Base-by-base conservation (phyloP, 2,329 filamentous ascomycete genomes). In the Hymenoscyphus albidus region DNA sequence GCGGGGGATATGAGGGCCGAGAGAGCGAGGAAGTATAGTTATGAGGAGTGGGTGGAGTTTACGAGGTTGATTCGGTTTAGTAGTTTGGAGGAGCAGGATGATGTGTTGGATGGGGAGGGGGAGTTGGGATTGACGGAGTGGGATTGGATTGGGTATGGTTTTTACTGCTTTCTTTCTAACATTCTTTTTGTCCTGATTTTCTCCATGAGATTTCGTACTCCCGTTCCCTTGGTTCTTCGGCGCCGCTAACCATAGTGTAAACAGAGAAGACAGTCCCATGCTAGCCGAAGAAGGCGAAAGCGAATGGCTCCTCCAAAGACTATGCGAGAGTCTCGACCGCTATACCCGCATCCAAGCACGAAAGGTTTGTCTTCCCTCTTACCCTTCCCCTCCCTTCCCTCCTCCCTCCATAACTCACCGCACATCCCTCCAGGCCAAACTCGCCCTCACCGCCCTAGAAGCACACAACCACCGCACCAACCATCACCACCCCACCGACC, bases 41-140 rank as follows among this genome's bases (percentile, higher is more conserved):
- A 88, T 68, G 87, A 90, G 68, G 86, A 91, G 72, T 91, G 88
- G 88, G 83, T 85, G 3, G 82, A 86, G 64, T 88, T 88, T 65
- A 87, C 85, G 2, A 78, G 82, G 14, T 74, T 91, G 60, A 89
- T 91, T 44, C 80, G 83, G 1, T 87, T 88, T 68, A 83, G 76
- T 44, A 74, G 72, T 62, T 77, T 73, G 35, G 67, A 68, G 7
- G 69, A 76, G 38, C 69, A 76, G 1, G 79, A 83, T 7, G 83
- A 85, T 64, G 82, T 84, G 22, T 80, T 83, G n/a, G 82, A 85
- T 35, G 85, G 83, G 0, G 72, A 74, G 13, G 69, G 76, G 22
- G 80, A 84, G 22, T 82, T 85, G 39, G 85, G 83, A 0, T 71
- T 88, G 18, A 78, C 89, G 1, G 83, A 88, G 40, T 90, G 88